phyloP scores from a whole-genome alignment of 345 rosid genomes.

The Camelina hispida region DNA sequence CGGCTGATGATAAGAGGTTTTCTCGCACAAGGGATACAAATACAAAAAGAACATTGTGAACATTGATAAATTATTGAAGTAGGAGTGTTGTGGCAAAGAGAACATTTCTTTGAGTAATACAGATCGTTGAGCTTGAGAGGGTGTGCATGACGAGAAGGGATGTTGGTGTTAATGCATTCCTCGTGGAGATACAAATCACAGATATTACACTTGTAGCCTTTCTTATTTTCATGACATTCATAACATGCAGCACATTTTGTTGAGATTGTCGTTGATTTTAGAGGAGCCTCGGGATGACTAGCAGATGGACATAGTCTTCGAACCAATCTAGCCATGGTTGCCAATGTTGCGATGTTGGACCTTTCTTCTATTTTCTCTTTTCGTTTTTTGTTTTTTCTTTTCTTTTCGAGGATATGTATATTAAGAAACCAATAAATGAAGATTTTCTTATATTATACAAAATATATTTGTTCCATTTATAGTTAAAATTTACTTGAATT shows the following conservation, averaged over 20 bases:
- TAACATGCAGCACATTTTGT: constrained; percentile 1
- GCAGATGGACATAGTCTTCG: neutral
- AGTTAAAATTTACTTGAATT: neutral
- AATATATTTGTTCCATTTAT: neutral
- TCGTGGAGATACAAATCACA: neutral
- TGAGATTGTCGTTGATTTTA: neutral
- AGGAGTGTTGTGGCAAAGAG: neutral
- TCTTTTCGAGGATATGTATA: neutral
- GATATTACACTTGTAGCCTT: neutral
- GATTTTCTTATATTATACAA: neutral
- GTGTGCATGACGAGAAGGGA: constrained; percentile 29
- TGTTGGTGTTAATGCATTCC: neutral
- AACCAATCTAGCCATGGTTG: neutral
- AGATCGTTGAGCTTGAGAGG: constrained; percentile 7
- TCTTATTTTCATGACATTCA: neutral
- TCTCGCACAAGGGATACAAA: constrained; percentile 23
- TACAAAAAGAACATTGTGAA: neutral
- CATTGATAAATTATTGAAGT: neutral
- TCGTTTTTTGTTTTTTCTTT: neutral
- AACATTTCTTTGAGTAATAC: neutral
- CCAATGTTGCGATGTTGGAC: neutral
- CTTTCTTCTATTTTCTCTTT: neutral
- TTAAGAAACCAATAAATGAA: neutral
- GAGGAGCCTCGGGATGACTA: neutral
- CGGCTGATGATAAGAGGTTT: neutral